phyloP scores from a whole-genome alignment of 2,329 filamentous ascomycete species.

The Penicillium sp. region DNA sequence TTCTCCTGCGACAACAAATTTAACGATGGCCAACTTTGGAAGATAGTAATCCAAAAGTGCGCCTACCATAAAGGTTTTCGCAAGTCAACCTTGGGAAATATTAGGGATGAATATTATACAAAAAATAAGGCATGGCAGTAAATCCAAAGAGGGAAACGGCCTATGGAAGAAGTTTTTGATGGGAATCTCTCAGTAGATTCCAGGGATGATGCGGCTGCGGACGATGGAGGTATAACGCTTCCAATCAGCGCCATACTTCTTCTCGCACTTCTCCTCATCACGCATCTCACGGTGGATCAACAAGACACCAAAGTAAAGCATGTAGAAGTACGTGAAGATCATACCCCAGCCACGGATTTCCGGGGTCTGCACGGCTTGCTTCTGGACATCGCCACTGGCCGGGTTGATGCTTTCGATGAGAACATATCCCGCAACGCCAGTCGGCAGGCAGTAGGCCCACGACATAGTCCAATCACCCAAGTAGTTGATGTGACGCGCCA shows the following conservation, averaged over 20 bases:
- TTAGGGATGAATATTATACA: neutral
- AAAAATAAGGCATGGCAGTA: neutral
- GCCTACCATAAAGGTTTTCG: neutral
- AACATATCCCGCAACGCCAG: slow-evolving; percentile 77
- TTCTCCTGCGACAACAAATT: neutral
- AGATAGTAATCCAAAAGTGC: neutral
- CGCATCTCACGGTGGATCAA: slow-evolving; percentile 81
- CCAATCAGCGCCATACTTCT: slow-evolving; percentile 94
- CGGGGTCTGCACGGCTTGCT: slow-evolving; percentile 70
- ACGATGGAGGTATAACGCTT: slow-evolving; percentile 82
- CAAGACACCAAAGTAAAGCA: slow-evolving; percentile 85
- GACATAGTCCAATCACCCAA: slow-evolving; percentile 92
- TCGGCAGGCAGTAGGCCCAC: slow-evolving; percentile 87
- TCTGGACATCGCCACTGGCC: slow-evolving; percentile 62
- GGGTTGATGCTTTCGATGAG: slow-evolving; percentile 55
- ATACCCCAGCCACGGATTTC: slow-evolving; percentile 79
- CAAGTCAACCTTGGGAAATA: neutral
- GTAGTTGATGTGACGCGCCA: slow-evolving; percentile 92
- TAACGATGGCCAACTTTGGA: neutral
- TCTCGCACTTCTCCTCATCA: slow-evolving; percentile 86
- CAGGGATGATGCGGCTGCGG: slow-evolving; percentile 77
- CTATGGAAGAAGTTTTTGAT: neutral
- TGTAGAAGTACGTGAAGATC: slow-evolving; percentile 89
- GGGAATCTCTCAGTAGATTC: slow-evolving; percentile 63
- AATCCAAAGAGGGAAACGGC: neutral